Percentiles rank a stretch among this genome's conserved stretches.
Conservation (phyloP, 257 asterid species). For the Salvia hispanica region DNA sequence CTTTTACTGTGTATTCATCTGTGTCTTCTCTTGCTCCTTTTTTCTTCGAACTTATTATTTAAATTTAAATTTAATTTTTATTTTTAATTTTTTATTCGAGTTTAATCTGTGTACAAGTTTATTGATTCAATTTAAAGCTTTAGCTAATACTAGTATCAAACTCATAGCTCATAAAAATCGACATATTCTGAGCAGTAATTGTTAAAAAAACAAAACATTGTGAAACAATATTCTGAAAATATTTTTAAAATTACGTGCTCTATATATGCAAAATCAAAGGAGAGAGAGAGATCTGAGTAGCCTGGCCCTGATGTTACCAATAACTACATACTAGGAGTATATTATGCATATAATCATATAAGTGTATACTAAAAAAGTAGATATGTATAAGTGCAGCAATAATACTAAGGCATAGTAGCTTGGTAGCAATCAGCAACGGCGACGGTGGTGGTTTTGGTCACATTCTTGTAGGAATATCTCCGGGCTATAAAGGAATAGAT, state of each 20-base stretch:
- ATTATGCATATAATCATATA: too few relatives aligned
- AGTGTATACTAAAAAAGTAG: too few relatives aligned
- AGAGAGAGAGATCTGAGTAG: too few relatives aligned
- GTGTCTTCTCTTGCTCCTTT: background rate
- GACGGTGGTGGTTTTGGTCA: conserved; percentile 37
- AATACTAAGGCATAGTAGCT: conserved; percentile 18
- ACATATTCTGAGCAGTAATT: background rate
- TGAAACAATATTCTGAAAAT: too few relatives aligned
- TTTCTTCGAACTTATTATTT: background rate
- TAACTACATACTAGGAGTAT: too few relatives aligned
- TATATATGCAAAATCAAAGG: too few relatives aligned
- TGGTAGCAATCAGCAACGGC: conserved; percentile 51
- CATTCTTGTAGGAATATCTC: conserved; percentile 70
- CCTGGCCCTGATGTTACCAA: too few relatives aligned
- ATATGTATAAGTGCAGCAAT: background rate
- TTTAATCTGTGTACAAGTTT: too few relatives aligned
- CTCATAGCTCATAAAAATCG: background rate
- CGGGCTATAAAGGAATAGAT: conserved; percentile 52
- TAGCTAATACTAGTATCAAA: background rate
- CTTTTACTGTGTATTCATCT: background rate
- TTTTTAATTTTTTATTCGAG: background rate
- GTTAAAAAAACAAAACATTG: too few relatives aligned
- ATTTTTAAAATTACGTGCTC: too few relatives aligned
- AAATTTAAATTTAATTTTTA: background rate
- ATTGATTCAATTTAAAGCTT: background rate